Conservation (phyloP, 768 basidiomycete species). For the Mycena capillaripes region DNA sequence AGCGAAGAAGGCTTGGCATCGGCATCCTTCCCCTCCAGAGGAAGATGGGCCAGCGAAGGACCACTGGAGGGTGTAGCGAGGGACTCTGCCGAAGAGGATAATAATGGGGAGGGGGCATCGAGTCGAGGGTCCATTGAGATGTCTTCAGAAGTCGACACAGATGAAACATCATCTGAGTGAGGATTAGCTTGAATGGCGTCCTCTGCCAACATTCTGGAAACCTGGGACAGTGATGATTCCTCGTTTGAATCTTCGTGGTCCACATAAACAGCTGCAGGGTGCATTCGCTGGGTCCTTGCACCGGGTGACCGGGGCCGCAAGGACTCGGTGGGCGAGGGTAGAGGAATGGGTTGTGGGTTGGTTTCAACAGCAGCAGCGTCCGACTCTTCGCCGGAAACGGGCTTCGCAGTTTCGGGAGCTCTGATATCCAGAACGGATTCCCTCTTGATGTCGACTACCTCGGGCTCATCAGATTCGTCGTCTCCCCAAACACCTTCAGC, state of each 20-base stretch:
- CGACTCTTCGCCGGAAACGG: neutral
- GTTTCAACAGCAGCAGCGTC: neutral
- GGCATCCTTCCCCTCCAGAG: conserved; percentile 25
- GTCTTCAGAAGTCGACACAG: conserved; percentile 34
- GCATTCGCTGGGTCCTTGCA: conserved; percentile 29
- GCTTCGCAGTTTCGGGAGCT: conserved; percentile 32
- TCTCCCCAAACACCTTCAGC: conserved; percentile 75
- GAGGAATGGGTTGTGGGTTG: neutral
- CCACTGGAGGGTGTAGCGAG: conserved; percentile 37
- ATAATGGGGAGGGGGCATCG: conserved; percentile 37
- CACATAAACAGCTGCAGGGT: conserved; percentile 32
- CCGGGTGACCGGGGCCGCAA: conserved; percentile 31
- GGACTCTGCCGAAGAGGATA: conserved; percentile 39
- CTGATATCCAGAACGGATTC: conserved; percentile 48
- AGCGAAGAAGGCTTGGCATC: conserved; percentile 20
- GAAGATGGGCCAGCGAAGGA: conserved; percentile 27
- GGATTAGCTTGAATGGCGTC: neutral
- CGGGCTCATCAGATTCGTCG: conserved; percentile 36
- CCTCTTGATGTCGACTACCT: conserved; percentile 37
- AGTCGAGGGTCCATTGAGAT: conserved; percentile 29
- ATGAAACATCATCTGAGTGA: conserved; percentile 33
- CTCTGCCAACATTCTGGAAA: conserved; percentile 29
- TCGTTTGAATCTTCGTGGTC: conserved; percentile 24
- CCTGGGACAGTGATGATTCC: conserved; percentile 31
- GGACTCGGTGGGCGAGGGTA: conserved; percentile 22